Percentiles rank a stretch among this genome's conserved stretches.
phyloP scores from a whole-genome alignment of 345 rosid genomes.

The Brassica nigra region DNA sequence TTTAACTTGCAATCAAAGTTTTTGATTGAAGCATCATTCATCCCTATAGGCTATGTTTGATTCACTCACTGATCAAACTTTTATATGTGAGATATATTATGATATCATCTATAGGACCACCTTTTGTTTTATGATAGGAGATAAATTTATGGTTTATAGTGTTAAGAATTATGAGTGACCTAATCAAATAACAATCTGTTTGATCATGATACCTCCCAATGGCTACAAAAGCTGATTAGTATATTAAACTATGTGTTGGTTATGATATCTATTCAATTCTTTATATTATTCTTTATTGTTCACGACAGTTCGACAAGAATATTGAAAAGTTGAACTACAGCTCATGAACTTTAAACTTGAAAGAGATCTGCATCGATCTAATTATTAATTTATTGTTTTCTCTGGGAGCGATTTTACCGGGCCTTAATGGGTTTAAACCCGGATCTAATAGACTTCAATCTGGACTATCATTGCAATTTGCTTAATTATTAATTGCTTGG shows the following conservation, averaged over 20 bases:
- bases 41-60: slow-evolving; percentile 23
- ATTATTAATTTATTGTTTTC: neutral
- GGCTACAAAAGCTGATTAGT: neutral
- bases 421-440: slow-evolving; percentile 26
- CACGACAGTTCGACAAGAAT: slow-evolving; percentile 1
- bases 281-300: neutral
- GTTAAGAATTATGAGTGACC: slow-evolving; percentile 17
- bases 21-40: slow-evolving; percentile 28
- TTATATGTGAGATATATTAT: neutral
- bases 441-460: neutral
- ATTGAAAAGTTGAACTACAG: slow-evolving; percentile 13
- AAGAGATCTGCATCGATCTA: neutral
- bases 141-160: neutral
- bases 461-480: neutral
- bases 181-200: slow-evolving; percentile 24
- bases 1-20: slow-evolving; percentile 30
- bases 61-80: slow-evolving; percentile 4
- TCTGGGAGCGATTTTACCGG: neutral
- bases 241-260: slow-evolving; percentile 16
- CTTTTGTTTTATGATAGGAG: neutral
- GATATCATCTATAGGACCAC: neutral
- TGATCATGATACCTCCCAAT: slow-evolving; percentile 29
- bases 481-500: neutral
- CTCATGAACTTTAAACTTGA: neutral
- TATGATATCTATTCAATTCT: slow-evolving; percentile 11